Base-by-base conservation (phyloP, 1,284 basidiomycete genomes). In the Ganoderma lingzhi region DNA sequence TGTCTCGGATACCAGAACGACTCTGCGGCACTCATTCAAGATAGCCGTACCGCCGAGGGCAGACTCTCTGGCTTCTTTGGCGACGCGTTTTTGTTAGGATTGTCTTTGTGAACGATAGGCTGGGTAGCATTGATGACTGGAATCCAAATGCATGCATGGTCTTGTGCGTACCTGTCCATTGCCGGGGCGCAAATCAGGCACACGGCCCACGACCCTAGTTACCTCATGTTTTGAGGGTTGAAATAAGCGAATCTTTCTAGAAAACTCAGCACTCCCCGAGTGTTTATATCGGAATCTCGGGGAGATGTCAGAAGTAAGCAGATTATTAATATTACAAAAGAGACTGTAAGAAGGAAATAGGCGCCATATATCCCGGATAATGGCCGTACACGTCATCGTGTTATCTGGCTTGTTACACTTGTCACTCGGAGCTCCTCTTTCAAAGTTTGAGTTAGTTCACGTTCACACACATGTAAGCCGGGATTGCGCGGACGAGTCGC, bases 1-100 rank as follows among this genome's bases (percentile, higher is more conserved):
- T 69, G 15, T 65, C 65, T 51, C 63, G 67, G 14, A 68, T 68
- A 61, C 74, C 74, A 28, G 74, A 75, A 28, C 65, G 74, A 48
- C 72, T 75, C 19, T 72, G 64, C 51, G 51, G 37, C 42, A n/a
- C 63, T 14, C n/a, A 58, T 64, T 66, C 37, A 35, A 56, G 30
- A 56, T 56, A 35, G 19, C 30, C n/a, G 6, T 39, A n/a, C 45
- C n/a, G n/a, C n/a, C 8, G 45, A 48, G 2, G 45, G 41, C 19
- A 2, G n/a, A 19, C 35, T 59, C 15, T 39, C 35, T 59, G 32
- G 8, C n/a, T 28, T 28, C 44, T 15, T 15, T 1, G 3, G 59
- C 15, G 23, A 15, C 23, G n/a, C 10, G 35, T 2, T 23, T 9
- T 59, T 39, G 17, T 39, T 32, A 10, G 19, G 56, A 15, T 15